A percentile compares a stretch with the other conserved stretches of the same genome.
phyloP scores from a whole-genome alignment of 192 early-diverging fungal genomes.

The Coemansia sp. region DNA sequence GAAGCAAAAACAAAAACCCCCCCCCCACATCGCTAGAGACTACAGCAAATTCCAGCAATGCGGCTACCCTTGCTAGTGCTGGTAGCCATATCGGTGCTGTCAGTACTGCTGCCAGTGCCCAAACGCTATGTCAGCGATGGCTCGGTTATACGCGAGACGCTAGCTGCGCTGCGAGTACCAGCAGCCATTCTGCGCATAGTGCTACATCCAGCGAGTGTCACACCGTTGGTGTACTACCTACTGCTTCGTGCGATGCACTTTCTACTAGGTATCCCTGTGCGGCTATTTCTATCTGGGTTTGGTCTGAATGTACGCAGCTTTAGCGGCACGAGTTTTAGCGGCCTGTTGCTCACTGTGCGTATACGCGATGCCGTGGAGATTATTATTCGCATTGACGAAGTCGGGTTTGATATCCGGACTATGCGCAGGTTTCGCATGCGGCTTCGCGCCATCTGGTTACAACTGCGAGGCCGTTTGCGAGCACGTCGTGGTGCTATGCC shows the following conservation, averaged over 20 bases:
- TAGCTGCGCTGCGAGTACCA: constrained; percentile 31
- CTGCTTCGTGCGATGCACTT: constrained; percentile 24
- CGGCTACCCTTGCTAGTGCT: constrained; percentile 36
- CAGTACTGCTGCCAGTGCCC: constrained; percentile 43
- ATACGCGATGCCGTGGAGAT: constrained; percentile 28
- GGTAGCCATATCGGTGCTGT: constrained; percentile 25
- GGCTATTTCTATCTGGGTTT: constrained; percentile 44
- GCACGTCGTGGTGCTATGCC: neutral
- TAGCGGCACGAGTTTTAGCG: constrained; percentile 43
- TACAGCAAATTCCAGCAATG: constrained; percentile 20
- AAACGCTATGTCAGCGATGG: constrained; percentile 24
- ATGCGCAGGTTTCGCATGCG: constrained; percentile 48
- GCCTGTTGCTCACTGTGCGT: constrained; percentile 29
- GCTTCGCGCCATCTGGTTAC: constrained; percentile 20
- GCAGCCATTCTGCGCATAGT: constrained; percentile 3
- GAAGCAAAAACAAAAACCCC: neutral
- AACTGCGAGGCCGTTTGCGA: constrained; percentile 11
- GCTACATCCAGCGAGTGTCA: constrained; percentile 36
- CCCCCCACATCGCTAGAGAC: neutral
- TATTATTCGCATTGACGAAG: constrained; percentile 35
- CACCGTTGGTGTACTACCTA: constrained; percentile 33
- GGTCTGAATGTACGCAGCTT: constrained; percentile 45
- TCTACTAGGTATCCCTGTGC: constrained; percentile 37
- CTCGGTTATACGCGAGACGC: constrained; percentile 28
- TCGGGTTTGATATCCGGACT: constrained; percentile 53